phyloP scores from a whole-genome alignment of 805 yeast species.

The Metschnikowia cerradonensis region DNA sequence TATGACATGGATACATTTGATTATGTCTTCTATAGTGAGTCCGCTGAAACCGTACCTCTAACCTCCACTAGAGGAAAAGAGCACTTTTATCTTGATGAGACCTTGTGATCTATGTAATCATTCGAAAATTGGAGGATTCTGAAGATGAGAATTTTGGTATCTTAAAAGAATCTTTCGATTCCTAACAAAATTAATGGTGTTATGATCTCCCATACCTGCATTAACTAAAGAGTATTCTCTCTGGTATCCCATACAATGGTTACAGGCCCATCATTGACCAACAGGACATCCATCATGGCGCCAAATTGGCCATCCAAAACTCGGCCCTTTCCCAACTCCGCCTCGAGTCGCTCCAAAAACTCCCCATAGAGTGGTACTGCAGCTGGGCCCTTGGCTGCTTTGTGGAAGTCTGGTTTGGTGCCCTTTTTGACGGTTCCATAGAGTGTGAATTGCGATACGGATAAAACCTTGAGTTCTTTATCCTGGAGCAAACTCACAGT shows the following conservation, averaged over 20 bases:
- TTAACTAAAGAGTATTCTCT: constrained; percentile 4
- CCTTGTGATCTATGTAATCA: no score
- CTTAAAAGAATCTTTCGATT: no score
- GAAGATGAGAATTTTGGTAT: no score
- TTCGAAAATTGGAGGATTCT: no score
- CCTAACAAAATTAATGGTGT: no score
- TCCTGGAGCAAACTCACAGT: constrained; percentile 58
- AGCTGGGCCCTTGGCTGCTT: constrained; percentile 75
- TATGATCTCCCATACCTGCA: no score
- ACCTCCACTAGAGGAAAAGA: no score
- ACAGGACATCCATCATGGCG: constrained; percentile 92
- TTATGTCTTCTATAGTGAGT: no score
- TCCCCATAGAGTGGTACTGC: constrained; percentile 50
- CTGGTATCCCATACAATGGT: constrained; percentile 76
- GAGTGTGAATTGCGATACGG: constrained; percentile 91
- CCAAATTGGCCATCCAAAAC: constrained; percentile 92
- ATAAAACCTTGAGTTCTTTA: constrained; percentile 65
- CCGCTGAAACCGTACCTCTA: no score
- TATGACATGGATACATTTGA: no score
- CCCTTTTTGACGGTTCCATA: constrained; percentile 86
- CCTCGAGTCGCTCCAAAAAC: constrained; percentile 46
- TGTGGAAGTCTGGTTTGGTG: constrained; percentile 90
- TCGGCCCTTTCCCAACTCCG: constrained; percentile 54
- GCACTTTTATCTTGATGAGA: no score
- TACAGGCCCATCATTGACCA: constrained; percentile 91